Conservation (phyloP, 805 yeast species). For the Candida sithepensis region DNA sequence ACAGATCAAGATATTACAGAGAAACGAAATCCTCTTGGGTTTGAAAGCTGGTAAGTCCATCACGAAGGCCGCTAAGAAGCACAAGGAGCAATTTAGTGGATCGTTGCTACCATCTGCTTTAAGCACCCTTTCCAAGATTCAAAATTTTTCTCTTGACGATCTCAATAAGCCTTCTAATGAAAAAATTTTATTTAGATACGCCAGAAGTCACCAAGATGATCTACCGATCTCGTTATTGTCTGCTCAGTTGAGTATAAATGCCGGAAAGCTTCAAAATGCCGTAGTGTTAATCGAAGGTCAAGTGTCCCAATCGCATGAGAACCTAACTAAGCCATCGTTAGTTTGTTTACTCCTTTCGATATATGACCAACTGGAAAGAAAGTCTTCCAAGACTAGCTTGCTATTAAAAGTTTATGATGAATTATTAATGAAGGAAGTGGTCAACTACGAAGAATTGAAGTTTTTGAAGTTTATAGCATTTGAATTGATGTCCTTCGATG, state of each 20-base stretch:
- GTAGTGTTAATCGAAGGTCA: constrained; percentile 35
- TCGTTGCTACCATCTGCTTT: constrained; percentile 28
- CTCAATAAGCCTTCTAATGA: constrained; percentile 24
- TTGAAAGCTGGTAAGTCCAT: constrained; percentile 35
- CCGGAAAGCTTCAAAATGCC: constrained; percentile 33
- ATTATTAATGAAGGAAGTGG: constrained; percentile 11
- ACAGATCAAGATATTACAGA: constrained; percentile 38
- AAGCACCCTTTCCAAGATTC: constrained; percentile 17
- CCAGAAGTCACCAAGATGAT: constrained; percentile 27
- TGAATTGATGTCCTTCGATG: constrained; percentile 35
- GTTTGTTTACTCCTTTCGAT: constrained; percentile 47
- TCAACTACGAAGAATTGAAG: constrained; percentile 18
- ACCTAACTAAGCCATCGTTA: constrained; percentile 40
- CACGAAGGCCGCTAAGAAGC: constrained; percentile 14
- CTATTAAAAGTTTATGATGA: constrained; percentile 30
- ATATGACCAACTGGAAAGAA: constrained; percentile 43
- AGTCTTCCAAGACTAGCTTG: constrained; percentile 29
- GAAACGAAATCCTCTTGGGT: constrained; percentile 44
- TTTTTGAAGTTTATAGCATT: constrained; percentile 34
- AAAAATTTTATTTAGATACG: constrained; percentile 33
- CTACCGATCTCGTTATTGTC: constrained; percentile 32
- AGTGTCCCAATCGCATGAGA: constrained; percentile 6
- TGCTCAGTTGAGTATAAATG: constrained; percentile 31
- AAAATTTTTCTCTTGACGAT: constrained; percentile 12
- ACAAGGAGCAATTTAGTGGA: constrained; percentile 18